Base-by-base conservation (phyloP, 2,329 filamentous ascomycete genomes). In the Cladophialophora immunda region DNA sequence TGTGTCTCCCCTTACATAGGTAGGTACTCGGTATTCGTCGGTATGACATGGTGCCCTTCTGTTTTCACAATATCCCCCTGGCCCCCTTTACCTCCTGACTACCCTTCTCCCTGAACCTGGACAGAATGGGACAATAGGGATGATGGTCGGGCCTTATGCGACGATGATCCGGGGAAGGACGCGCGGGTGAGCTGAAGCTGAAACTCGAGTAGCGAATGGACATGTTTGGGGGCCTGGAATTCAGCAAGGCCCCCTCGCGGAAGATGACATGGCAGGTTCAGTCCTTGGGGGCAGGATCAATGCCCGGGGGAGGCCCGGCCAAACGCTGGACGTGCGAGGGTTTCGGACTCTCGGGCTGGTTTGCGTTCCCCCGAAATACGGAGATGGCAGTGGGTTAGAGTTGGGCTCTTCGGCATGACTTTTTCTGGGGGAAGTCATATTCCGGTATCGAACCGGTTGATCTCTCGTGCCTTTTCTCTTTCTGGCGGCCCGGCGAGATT, bases 121-220 rank as follows among this genome's bases (percentile, higher is more conserved):
- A 19, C 25, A 50, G 19, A 7, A 25, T 25, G 45, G 19, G 19
- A n/a, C 3, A 22, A 25, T 11, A 50, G 45, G 27, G 25, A 34
- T 61, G 29, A 6, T 29, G 29, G 4, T 38, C 17, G 57, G 22
- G 41, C 29, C 27, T 47, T 45, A 36, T 8, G 58, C 36, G 25
- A 47, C 17, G 38, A 32, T 61, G 47, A 52, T 61, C 58, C 30
- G 58, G 58, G 58, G 58, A 55, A 55, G 27, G 34, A 13, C 15
- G 41, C 17, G 30, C 45, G 41, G 38, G 27, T 29, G n/a, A 41
- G 22, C 32, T 32, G 38, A 52, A 60, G 17, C 58, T 60, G 41
- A 45, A 29, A 30, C 52, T n/a, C 15, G 6, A n/a, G 27, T 11
- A 55, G 25, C 52, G 25, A 55, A 55, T 29, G 8, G 30, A n/a